Conservation (phyloP, 257 asterid genomes). For the Lithospermum erythrorhizon region DNA sequence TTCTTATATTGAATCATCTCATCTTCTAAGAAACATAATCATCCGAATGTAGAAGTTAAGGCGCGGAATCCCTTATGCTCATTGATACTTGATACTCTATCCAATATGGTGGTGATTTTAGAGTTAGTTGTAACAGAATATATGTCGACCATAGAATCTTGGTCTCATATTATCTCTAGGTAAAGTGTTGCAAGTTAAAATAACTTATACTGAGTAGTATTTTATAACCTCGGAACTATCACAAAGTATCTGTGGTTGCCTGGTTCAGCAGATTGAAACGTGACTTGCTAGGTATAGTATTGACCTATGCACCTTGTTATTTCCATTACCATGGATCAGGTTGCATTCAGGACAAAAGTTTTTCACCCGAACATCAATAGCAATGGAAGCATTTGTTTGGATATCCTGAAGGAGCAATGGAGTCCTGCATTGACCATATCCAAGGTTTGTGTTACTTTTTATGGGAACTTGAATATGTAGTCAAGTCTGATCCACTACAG, state of each 20-base stretch:
- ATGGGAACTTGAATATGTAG: neutral
- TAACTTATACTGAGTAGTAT: no score
- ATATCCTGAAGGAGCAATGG: conserved; percentile 76
- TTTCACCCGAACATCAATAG: conserved; percentile 75
- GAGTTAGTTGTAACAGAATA: neutral
- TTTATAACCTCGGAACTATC: no score
- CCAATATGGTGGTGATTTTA: neutral
- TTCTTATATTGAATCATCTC: neutral
- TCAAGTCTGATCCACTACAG: no score
- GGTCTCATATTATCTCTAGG: neutral
- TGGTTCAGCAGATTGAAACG: neutral
- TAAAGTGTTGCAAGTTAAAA: no score
- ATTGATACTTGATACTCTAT: neutral
- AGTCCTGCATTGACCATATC: conserved; percentile 81
- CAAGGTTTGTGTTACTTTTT: conserved; percentile 27
- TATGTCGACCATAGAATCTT: neutral
- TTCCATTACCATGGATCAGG: conserved; percentile 21
- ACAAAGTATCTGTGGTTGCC: neutral
- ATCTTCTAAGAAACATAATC: neutral
- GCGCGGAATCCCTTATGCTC: neutral
- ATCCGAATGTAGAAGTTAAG: no score
- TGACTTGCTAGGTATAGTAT: neutral
- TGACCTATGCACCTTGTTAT: neutral
- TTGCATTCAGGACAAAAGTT: conserved; percentile 67
- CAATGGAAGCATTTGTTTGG: conserved; percentile 78